These are phyloP conservation scores for Hylodesmum podocarpum DNA, from an alignment of 306 rosid genomes.

Conservation along the genomic window DNA sequence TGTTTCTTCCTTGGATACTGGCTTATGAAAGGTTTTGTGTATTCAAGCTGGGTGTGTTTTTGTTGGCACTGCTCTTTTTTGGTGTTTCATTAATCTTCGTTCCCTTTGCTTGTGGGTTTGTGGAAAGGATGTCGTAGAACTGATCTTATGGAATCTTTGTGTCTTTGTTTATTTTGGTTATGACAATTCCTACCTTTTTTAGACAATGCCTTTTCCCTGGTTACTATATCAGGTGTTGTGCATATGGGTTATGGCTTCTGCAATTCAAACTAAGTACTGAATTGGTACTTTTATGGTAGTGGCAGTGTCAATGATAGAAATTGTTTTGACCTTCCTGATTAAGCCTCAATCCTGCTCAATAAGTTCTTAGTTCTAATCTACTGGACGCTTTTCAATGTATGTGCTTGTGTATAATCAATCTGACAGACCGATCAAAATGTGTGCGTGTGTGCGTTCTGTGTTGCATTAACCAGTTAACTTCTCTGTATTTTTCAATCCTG, in stretches of 20 bases:
- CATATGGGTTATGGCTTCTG: conserved; percentile 13
- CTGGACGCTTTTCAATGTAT: not conserved
- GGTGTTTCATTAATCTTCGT: not conserved
- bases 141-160: conserved; percentile 8
- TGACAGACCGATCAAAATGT: not conserved
- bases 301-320: conserved; percentile 20
- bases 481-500: not conserved
- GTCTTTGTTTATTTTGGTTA: not conserved
- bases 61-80: not conserved
- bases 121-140: not conserved
- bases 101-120: not conserved
- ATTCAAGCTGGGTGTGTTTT: not conserved
- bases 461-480: not conserved
- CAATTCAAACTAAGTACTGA: conserved; percentile 6
- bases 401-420: not conserved
- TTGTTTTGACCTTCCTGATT: not conserved
- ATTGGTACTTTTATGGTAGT: not conserved
- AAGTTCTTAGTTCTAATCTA: not conserved
- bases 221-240: conserved; percentile 2
- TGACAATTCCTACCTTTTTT: conserved; percentile 6
- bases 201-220: conserved; percentile 28
- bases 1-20: not conserved
- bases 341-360: not conserved
- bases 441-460: not conserved
- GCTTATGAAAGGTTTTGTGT: not conserved